Percentiles rank a stretch among this genome's conserved stretches.
Evolutionary conservation across 2,329 filamentous ascomycete species (phyloP).

Genomic region (Aspergillus floridensis): DNA sequence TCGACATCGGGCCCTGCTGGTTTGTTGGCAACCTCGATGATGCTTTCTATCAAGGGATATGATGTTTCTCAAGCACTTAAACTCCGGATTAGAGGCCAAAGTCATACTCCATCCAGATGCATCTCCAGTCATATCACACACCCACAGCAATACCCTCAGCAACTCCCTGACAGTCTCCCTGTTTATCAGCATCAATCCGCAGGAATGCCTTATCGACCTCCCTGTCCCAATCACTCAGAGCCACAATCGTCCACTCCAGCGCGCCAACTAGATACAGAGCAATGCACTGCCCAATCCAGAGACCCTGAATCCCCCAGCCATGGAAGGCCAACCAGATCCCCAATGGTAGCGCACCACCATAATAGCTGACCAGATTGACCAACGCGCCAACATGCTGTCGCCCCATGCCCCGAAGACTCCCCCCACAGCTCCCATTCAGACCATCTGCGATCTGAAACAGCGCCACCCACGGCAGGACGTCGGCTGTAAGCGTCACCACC

Average conservation of each 20-base stretch:
- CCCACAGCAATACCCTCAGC: slow-evolving; percentile 7
- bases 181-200: slow-evolving; percentile 59
- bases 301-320: slow-evolving; percentile 74
- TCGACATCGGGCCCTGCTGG: too few species aligned
- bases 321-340: slow-evolving; percentile 83
- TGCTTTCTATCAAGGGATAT: too few species aligned
- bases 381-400: slow-evolving; percentile 78
- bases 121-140: not conserved
- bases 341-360: slow-evolving; percentile 74
- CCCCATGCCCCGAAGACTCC: slow-evolving; percentile 78
- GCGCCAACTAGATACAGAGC: slow-evolving; percentile 76
- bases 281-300: slow-evolving; percentile 83
- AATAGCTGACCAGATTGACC: slow-evolving; percentile 81
- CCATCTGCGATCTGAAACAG: slow-evolving; percentile 90
- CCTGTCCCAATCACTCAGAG: slow-evolving; percentile 70
- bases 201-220: slow-evolving; percentile 70
- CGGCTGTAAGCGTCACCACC: slow-evolving; percentile 69
- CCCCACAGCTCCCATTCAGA: slow-evolving; percentile 79
- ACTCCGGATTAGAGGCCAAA: not conserved
- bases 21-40: too few species aligned
- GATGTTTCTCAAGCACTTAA: too few species aligned
- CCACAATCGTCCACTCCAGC: slow-evolving; percentile 77
- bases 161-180: slow-evolving; percentile 19
- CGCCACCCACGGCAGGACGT: slow-evolving; percentile 83
- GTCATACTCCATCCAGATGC: not conserved